A percentile compares a stretch with the other conserved stretches of the same genome.
Conservation (phyloP, 2,329 filamentous ascomycete species). For the Herpotrichia juniperi region DNA sequence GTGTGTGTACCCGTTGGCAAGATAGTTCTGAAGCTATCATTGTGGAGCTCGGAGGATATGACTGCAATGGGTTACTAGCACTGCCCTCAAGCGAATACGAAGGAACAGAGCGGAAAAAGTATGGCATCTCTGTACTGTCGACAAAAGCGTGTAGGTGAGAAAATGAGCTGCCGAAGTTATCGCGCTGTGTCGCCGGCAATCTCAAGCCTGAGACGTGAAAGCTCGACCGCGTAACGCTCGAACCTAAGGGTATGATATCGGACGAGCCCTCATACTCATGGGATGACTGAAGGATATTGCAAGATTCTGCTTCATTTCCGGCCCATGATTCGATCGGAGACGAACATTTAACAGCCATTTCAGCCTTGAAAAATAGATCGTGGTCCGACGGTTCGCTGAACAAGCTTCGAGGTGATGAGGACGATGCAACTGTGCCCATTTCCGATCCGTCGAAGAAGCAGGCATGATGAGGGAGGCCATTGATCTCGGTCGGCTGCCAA, state of each 20-base stretch:
- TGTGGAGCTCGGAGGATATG: neutral
- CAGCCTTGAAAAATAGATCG: slow-evolving; percentile 12
- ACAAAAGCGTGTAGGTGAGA: too few relatives aligned
- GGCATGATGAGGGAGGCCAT: slow-evolving; percentile 4
- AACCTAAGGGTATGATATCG: neutral
- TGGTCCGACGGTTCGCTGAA: slow-evolving; percentile 16
- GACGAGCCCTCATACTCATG: neutral
- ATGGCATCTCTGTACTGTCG: neutral
- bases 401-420: slow-evolving; percentile 28
- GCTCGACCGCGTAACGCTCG: neutral
- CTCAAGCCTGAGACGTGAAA: neutral
- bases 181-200: neutral
- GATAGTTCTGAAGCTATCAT: neutral
- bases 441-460: slow-evolving; percentile 11
- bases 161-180: neutral
- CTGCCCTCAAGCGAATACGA: neutral
- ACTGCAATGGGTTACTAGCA: neutral
- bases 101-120: neutral
- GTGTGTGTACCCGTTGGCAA: neutral
- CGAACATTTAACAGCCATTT: slow-evolving; percentile 1
- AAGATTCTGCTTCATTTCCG: neutral
- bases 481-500: neutral
- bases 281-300: neutral
- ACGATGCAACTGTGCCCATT: slow-evolving; percentile 13
- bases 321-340: neutral